Percentiles rank a stretch among this genome's conserved stretches.
Conservation (phyloP, 441 rosid genomes). For the Populus tomentosa region DNA sequence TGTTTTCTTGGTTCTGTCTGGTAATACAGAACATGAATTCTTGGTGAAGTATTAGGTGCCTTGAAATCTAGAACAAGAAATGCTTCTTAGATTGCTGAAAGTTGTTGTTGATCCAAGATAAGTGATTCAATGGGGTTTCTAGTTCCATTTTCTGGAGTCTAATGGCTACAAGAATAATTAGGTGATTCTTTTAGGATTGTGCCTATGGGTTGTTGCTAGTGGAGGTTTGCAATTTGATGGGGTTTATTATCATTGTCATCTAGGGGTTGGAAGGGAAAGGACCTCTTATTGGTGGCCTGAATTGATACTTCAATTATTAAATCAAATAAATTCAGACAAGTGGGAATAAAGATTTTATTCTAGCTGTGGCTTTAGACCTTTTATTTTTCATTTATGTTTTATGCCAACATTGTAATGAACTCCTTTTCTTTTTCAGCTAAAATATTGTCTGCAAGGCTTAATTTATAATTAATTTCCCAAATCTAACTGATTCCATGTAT, state of each 20-base stretch:
- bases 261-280: not conserved
- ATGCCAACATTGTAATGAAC: not conserved
- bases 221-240: not conserved
- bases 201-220: not conserved
- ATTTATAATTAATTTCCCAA: not conserved
- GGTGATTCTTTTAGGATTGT: no score
- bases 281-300: not conserved
- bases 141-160: not conserved
- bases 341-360: not conserved
- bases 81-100: not conserved
- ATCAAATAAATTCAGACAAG: not conserved
- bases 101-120: not conserved
- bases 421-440: not conserved
- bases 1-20: not conserved
- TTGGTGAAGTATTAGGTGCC: slow-evolving; percentile 1
- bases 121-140: not conserved
- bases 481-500: not conserved
- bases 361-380: not conserved
- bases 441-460: not conserved
- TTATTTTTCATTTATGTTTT: no score
- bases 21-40: not conserved
- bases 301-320: not conserved
- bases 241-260: not conserved
- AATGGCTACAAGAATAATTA: no score
- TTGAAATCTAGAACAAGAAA: not conserved